phyloP scores from a whole-genome alignment of 257 asterid genomes.

The Mentha longifolia region DNA sequence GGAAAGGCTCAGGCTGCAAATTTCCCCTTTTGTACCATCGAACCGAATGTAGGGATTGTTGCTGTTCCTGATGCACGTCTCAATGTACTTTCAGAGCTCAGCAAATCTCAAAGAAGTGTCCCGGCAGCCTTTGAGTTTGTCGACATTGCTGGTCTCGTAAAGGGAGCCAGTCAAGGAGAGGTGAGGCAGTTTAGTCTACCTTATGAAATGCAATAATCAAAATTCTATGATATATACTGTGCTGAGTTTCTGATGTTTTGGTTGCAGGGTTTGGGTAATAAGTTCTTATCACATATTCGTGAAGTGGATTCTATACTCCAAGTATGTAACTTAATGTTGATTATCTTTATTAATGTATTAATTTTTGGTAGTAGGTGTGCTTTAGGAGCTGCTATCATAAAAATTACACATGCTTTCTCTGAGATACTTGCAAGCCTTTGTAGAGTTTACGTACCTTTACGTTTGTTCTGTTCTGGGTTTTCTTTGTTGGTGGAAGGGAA shows the following conservation, averaged over 20 bases:
- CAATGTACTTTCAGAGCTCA: constrained; percentile 74
- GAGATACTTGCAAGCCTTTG: constrained; percentile 1
- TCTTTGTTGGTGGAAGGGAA: neutral
- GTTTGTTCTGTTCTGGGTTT: neutral
- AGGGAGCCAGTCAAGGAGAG: constrained; percentile 99
- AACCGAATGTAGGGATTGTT: constrained; percentile 93
- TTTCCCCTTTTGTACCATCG: constrained; percentile 95
- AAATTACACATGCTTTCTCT: constrained; percentile 6
- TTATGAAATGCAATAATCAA: constrained; percentile 27
- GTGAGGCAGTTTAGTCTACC: constrained; percentile 44
- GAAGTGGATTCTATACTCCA: constrained; percentile 98
- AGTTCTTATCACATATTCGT: constrained; percentile 94
- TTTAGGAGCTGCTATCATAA: neutral
- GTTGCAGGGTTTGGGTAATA: constrained; percentile 93
- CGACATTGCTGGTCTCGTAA: constrained; percentile 97
- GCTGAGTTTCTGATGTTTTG: constrained; percentile 24
- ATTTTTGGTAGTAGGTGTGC: constrained; percentile 7
- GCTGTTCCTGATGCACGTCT: constrained; percentile 97
- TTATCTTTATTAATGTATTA: constrained; percentile 6
- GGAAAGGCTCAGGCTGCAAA: constrained; percentile 99
- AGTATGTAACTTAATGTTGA: constrained; percentile 46
- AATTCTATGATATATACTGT: constrained; percentile 31
- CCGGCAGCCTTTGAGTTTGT: constrained; percentile 96
- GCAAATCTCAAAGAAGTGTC: constrained; percentile 85
- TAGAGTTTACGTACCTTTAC: neutral